phyloP scores from a whole-genome alignment of 345 rosid species.

The Sonneratia alba region DNA sequence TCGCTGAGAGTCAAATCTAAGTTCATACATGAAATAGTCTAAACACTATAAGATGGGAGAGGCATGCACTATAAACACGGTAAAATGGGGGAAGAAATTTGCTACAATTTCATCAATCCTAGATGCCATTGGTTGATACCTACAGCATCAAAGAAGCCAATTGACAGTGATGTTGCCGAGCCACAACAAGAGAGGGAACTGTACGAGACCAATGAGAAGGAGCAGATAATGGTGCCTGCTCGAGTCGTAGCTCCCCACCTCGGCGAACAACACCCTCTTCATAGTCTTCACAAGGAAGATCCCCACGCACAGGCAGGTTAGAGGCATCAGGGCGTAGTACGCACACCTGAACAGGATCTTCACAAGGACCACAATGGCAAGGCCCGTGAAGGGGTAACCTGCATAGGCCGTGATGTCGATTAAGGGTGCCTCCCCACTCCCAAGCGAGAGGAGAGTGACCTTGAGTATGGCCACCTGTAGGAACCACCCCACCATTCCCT shows the following conservation, averaged over 20 bases:
- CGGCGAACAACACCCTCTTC: conserved; percentile 92
- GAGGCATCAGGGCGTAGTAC: conserved; percentile 72
- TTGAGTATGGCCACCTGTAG: conserved; percentile 75
- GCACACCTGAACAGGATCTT: conserved; percentile 57
- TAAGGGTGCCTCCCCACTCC: conserved; percentile 88
- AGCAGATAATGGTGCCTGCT: conserved; percentile 88
- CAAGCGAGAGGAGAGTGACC: conserved; percentile 66
- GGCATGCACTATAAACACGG: too few species aligned
- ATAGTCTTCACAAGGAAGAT: conserved; percentile 88
- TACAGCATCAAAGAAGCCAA: conserved; percentile 45
- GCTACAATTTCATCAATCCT: too few species aligned
- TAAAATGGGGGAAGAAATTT: too few species aligned
- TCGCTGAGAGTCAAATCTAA: too few species aligned
- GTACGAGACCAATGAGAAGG: conserved; percentile 77
- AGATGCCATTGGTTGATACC: too few species aligned
- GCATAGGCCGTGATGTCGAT: conserved; percentile 81
- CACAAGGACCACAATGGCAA: conserved; percentile 67
- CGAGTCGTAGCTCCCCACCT: conserved; percentile 74
- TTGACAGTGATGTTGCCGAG: conserved; percentile 85
- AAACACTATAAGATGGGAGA: too few species aligned
- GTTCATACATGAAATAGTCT: too few species aligned
- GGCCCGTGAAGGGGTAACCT: conserved; percentile 75
- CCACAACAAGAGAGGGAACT: conserved; percentile 82
- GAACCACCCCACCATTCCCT: conserved; percentile 90
- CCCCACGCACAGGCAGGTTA: conserved; percentile 78